A percentile compares a stretch with the other conserved stretches of the same genome.
Conservation (phyloP, 257 asterid species). For the Parsonsia alboflavescens region DNA sequence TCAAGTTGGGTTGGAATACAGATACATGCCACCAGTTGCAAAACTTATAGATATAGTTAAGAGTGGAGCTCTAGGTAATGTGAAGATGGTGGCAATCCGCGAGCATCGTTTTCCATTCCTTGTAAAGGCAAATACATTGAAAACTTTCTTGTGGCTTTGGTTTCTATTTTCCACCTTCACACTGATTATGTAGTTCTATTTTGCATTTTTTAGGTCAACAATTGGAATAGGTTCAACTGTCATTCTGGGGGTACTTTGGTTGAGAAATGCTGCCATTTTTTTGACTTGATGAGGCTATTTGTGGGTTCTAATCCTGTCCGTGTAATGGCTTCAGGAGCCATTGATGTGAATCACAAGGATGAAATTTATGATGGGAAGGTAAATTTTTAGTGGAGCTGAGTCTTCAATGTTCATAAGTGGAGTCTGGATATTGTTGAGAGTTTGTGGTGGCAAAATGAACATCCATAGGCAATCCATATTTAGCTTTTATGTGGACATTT, state of each 20-base stretch:
- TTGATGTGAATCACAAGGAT: slow-evolving; percentile 86
- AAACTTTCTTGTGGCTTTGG: slow-evolving; percentile 10
- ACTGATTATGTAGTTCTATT: slow-evolving; percentile 11
- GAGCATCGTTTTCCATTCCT: slow-evolving; percentile 96
- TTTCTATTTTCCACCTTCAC: neutral
- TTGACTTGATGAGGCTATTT: slow-evolving; percentile 90
- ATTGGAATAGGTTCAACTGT: slow-evolving; percentile 95
- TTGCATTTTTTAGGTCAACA: slow-evolving; percentile 54
- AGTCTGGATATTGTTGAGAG: neutral
- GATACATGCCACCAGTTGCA: slow-evolving; percentile 97
- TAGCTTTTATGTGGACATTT: neutral
- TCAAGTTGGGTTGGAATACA: slow-evolving; percentile 91
- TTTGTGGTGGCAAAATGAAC: neutral
- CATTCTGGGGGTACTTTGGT: slow-evolving; percentile 91
- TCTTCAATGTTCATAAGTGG: neutral
- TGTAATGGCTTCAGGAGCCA: slow-evolving; percentile 93
- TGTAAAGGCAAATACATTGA: slow-evolving; percentile 60
- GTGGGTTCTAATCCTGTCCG: slow-evolving; percentile 75
- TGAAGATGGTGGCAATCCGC: slow-evolving; percentile 87
- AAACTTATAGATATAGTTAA: slow-evolving; percentile 73
- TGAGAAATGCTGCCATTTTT: slow-evolving; percentile 98
- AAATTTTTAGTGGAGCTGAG: slow-evolving; percentile 5
- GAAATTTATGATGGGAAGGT: slow-evolving; percentile 84
- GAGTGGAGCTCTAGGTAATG: slow-evolving; percentile 58
- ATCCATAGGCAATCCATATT: neutral